Evolutionary conservation across 2,329 filamentous ascomycete species (phyloP), one percentile per base, ranked within the genome.

Genomic region (Trichoderma sp.): DNA sequence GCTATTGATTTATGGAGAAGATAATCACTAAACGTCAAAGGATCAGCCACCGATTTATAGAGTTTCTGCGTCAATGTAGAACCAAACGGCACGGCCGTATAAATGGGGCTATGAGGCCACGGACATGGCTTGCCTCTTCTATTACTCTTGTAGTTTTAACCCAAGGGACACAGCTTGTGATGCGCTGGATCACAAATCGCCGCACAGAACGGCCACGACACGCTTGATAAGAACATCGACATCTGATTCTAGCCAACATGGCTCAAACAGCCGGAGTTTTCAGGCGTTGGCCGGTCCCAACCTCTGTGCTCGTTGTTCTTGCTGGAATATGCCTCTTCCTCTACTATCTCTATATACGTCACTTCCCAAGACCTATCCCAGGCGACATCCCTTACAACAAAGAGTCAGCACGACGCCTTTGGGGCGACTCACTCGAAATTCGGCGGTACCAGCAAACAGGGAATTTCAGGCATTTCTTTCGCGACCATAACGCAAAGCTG

Each of bases 331-430:
- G 43, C 12, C 7, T 47, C 12, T 10, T 45, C 5, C 3, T 47
- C 17, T 47, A 30, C 43, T 47, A 17, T 5, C 55, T 58, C 55
- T 58, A 58, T 21, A 15, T 58, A 6, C 55, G 43, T 7, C 43
- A 47, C 30, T 47, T 47, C 17, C 55, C 55, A 21, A 58, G 45
- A n/a, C 55, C 55, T 5, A 58, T 58, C 7, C 55, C 41, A 9
- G 55, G 55, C 24, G 24, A 24, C 15, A 58, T 58, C 28, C 55
- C 55, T 19, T 58, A 58, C 26, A 58, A 58, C 21, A 58, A 34
- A 21, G 17, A 14, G 9, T 58, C 55, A 3, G 41, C 55, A 21
- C 1, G 43, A 1, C 55, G 55, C 1, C 24, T 58, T 6, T 7
- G 45, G 3, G 55, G 55, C n/a, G 55, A 58, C 3, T 6, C 39